Percentiles rank a stretch among this genome's conserved stretches.
Conservation (phyloP, 805 yeast species). For the Barnettozyma wickerhamii region DNA sequence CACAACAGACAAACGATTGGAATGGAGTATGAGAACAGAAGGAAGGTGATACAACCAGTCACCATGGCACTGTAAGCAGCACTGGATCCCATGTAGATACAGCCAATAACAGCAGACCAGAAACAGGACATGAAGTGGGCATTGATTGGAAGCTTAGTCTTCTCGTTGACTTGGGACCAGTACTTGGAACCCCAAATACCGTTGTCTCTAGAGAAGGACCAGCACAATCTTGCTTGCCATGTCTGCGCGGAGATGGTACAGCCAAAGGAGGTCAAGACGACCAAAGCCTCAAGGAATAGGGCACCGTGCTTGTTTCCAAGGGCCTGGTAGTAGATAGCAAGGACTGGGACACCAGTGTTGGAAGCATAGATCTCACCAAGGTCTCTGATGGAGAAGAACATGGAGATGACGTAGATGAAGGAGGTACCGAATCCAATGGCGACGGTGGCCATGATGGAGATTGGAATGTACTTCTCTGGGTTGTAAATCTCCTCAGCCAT, state of each 20-base stretch:
- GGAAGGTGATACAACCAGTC: slow-evolving; percentile 52
- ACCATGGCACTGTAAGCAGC: slow-evolving; percentile 66
- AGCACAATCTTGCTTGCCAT: slow-evolving; percentile 62
- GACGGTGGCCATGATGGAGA: slow-evolving; percentile 55
- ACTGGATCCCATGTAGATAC: slow-evolving; percentile 57
- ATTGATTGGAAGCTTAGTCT: slow-evolving; percentile 47
- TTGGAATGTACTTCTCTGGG: slow-evolving; percentile 53
- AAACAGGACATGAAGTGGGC: slow-evolving; percentile 52
- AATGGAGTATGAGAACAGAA: slow-evolving; percentile 51
- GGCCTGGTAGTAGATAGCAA: slow-evolving; percentile 59
- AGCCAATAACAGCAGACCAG: slow-evolving; percentile 49
- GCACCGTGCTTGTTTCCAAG: slow-evolving; percentile 50
- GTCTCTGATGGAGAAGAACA: slow-evolving; percentile 55
- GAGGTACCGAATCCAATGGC: slow-evolving; percentile 59
- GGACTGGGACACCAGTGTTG: slow-evolving; percentile 52
- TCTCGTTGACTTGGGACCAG: slow-evolving; percentile 43
- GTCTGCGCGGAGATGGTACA: slow-evolving; percentile 60
- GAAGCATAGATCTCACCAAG: slow-evolving; percentile 43
- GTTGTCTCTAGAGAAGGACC: slow-evolving; percentile 65
- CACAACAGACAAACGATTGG: slow-evolving; percentile 46
- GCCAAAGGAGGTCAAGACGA: slow-evolving; percentile 51
- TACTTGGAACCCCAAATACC: slow-evolving; percentile 50
- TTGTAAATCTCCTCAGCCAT: slow-evolving; percentile 60
- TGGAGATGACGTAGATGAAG: slow-evolving; percentile 43
- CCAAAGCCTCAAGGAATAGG: slow-evolving; percentile 40